These are phyloP conservation scores for Phialemonium atrogriseum DNA, from an alignment of 2,329 filamentous ascomycete species.

Conservation along the genomic window DNA sequence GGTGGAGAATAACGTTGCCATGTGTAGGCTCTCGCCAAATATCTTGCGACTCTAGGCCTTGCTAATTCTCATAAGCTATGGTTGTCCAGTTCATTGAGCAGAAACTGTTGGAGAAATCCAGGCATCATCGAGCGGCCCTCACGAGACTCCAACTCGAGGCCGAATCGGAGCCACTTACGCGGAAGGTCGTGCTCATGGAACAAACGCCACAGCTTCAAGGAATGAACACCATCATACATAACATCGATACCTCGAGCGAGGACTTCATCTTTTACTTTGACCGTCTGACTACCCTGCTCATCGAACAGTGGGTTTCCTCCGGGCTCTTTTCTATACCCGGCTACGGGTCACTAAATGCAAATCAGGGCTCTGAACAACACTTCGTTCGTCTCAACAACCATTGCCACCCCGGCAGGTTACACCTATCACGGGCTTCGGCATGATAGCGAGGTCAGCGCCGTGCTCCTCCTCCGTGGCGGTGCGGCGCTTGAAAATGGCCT, in stretches of 20 bases:
- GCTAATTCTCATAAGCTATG: constrained; percentile 53
- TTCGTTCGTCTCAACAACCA: constrained; percentile 52
- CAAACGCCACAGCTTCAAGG: constrained; percentile 73
- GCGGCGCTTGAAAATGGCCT: constrained; percentile 82
- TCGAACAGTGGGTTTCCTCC: constrained; percentile 67
- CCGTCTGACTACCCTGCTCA: constrained; percentile 71
- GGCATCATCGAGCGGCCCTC: constrained; percentile 71
- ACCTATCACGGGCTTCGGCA: constrained; percentile 64
- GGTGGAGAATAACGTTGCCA: constrained; percentile 89
- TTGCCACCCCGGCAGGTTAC: constrained; percentile 64
- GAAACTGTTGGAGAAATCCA: constrained; percentile 79
- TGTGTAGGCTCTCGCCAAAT: constrained; percentile 45
- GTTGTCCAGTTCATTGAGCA: constrained; percentile 88
- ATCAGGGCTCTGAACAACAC: constrained; percentile 74
- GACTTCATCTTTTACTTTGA: constrained; percentile 99
- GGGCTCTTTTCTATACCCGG: too few species aligned
- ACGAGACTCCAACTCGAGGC: constrained; percentile 65
- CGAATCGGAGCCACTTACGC: constrained; percentile 63
- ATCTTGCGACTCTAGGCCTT: too few species aligned
- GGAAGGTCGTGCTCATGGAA: constrained; percentile 65
- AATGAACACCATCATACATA: constrained; percentile 86
- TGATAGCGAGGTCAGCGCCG: constrained; percentile 71
- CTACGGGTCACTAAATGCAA: too few species aligned
- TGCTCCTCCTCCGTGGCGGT: constrained; percentile 82
- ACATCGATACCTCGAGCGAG: constrained; percentile 69